These are phyloP conservation scores for Maudiozyma saulgeensis DNA, from an alignment of 805 yeast species.

Conservation along the genomic window DNA sequence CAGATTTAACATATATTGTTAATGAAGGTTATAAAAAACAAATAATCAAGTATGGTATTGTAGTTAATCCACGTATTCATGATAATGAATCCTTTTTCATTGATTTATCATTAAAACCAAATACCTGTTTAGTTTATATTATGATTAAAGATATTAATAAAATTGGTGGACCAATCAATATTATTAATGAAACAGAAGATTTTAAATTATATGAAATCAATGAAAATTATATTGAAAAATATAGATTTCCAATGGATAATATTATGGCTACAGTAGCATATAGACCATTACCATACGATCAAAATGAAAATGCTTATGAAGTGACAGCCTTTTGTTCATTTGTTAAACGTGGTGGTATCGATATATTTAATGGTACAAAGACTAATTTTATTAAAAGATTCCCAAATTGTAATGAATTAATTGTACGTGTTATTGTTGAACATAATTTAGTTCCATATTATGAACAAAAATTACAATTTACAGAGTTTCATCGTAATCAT, in stretches of 20 bases:
- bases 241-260: constrained; percentile 1
- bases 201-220: neutral
- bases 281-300: constrained; percentile 18
- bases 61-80: neutral
- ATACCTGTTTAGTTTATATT: neutral
- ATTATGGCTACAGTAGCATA: constrained; percentile 31
- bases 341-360: constrained; percentile 10
- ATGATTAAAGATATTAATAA: neutral
- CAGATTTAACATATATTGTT: neutral
- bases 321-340: constrained; percentile 47
- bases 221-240: neutral
- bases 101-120: neutral
- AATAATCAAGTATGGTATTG: neutral
- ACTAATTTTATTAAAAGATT: constrained; percentile 11
- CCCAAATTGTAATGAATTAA: constrained; percentile 8
- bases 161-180: neutral
- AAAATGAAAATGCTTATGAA: constrained; percentile 26
- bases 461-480: constrained; percentile 32
- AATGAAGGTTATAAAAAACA: neutral
- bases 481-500: constrained; percentile 17
- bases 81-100: neutral
- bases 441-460: constrained; percentile 43
- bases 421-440: constrained; percentile 39
- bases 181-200: neutral
- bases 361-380: constrained; percentile 6